Conservation (phyloP, 2,329 filamentous ascomycete genomes). For the Furcasterigmium sp. region DNA sequence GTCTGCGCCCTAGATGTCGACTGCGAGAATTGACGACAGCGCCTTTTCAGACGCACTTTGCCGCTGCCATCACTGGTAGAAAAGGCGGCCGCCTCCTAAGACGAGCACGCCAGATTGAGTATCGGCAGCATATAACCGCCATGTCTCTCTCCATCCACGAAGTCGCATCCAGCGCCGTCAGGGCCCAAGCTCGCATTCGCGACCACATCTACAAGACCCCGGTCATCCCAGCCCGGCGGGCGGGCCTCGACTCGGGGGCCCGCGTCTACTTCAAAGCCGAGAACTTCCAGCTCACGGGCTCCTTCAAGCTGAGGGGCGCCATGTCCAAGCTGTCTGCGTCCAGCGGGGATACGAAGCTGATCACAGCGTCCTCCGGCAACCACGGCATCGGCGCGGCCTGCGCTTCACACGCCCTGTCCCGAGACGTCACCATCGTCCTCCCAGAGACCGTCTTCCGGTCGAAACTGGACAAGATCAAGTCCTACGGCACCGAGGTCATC, state of each 20-base stretch:
- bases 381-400: conserved; percentile 15
- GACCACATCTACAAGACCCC: conserved; percentile 16
- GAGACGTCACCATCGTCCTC: conserved; percentile 13
- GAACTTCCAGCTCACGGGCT: conserved; percentile 19
- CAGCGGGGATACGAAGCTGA: conserved; percentile 4
- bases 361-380: conserved; percentile 17
- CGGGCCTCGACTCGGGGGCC: conserved; percentile 1
- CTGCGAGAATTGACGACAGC: too few species aligned
- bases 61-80: too few species aligned
- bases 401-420: conserved; percentile 9
- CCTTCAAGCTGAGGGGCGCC: conserved; percentile 19
- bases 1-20: conserved; percentile 8
- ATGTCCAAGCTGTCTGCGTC: conserved; percentile 17
- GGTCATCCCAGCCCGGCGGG: conserved; percentile 9
- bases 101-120: too few species aligned
- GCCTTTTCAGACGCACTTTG: too few species aligned
- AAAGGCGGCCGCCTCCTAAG: too few species aligned
- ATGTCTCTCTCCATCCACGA: conserved; percentile 5
- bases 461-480: conserved; percentile 14
- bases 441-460: conserved; percentile 13
- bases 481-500: conserved; percentile 14
- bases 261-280: conserved; percentile 17
- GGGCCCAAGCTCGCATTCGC: conserved; percentile 11
- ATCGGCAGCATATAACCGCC: too few species aligned
- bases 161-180: conserved; percentile 10